A percentile compares a stretch with the other conserved stretches of the same genome.
Evolutionary conservation across 2,329 filamentous ascomycete species (phyloP).

Genomic region (Penicillium sp.): DNA sequence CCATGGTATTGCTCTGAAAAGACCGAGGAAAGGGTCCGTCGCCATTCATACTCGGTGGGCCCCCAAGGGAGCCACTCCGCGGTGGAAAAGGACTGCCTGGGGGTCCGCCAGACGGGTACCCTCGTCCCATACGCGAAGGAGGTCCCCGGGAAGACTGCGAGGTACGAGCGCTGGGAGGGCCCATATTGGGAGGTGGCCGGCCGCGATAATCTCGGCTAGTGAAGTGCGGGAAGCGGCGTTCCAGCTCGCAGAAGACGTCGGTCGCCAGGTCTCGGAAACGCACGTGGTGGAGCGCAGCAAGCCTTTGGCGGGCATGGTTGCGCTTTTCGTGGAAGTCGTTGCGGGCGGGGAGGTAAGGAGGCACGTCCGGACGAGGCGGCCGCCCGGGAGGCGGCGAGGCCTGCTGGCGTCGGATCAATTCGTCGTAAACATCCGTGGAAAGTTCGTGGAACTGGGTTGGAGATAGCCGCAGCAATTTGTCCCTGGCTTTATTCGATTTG

Average conservation of each 20-base stretch:
- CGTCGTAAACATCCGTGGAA: conserved; percentile 95
- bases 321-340: conserved; percentile 89
- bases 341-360: conserved; percentile 71
- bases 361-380: conserved; percentile 43
- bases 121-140: conserved; percentile 27
- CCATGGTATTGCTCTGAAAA: conserved; percentile 89
- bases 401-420: conserved; percentile 77
- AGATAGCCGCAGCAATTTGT: conserved; percentile 85
- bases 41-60: conserved; percentile 46
- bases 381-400: conserved; percentile 42
- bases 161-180: conserved; percentile 29
- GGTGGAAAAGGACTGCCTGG: conserved; percentile 34
- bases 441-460: conserved; percentile 92
- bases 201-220: conserved; percentile 57
- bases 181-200: conserved; percentile 54
- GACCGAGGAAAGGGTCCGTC: conserved; percentile 75
- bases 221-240: conserved; percentile 79
- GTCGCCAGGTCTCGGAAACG: conserved; percentile 87
- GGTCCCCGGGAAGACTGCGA: conserved; percentile 37
- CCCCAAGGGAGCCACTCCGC: conserved; percentile 35
- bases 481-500: conserved; percentile 78
- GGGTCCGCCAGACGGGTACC: conserved; percentile 33
- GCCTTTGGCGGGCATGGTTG: conserved; percentile 92
- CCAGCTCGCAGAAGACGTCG: conserved; percentile 91
- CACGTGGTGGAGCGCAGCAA: conserved; percentile 76